These are phyloP conservation scores for Tolypocladium ovalisporum DNA, from an alignment of 2,329 filamentous ascomycete species.

Conservation along the genomic window DNA sequence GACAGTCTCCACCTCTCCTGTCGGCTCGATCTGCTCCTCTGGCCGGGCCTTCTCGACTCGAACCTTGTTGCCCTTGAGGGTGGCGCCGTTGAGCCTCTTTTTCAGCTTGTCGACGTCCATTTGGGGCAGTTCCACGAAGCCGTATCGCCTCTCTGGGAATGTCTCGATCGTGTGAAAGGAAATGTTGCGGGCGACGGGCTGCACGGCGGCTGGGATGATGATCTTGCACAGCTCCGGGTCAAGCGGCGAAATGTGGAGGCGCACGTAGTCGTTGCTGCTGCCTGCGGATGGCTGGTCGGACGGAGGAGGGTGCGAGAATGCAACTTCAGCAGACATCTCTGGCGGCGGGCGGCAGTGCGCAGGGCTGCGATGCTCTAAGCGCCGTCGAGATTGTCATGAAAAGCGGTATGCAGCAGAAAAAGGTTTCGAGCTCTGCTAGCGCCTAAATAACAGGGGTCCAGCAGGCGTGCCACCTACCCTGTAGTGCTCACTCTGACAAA, in stretches of 20 bases:
- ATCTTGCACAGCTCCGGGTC: conserved; percentile 61
- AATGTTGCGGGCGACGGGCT: conserved; percentile 60
- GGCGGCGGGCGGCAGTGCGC: neutral
- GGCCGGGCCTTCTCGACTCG: conserved; percentile 72
- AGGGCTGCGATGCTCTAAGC: neutral
- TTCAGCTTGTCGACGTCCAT: conserved; percentile 83
- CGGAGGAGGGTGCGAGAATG: neutral
- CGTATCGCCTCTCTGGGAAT: conserved; percentile 84
- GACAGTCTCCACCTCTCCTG: conserved; percentile 18
- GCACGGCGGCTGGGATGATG: conserved; percentile 58
- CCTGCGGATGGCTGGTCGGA: conserved; percentile 3
- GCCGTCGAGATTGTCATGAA: neutral
- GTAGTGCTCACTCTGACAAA: neutral
- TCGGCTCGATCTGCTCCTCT: conserved; percentile 25
- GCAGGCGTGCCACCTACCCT: neutral
- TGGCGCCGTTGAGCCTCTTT: conserved; percentile 81
- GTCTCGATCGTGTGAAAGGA: conserved; percentile 83
- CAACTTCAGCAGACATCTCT: conserved; percentile 13
- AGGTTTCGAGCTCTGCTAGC: neutral
- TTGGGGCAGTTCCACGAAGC: conserved; percentile 72
- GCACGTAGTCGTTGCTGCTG: conserved; percentile 16
- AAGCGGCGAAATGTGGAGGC: conserved; percentile 80
- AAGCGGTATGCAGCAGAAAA: neutral
- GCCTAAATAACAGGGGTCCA: neutral
- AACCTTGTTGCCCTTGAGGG: conserved; percentile 76